Evolutionary conservation across 805 yeast species (phyloP).

Genomic region (Candida peoriensis): DNA sequence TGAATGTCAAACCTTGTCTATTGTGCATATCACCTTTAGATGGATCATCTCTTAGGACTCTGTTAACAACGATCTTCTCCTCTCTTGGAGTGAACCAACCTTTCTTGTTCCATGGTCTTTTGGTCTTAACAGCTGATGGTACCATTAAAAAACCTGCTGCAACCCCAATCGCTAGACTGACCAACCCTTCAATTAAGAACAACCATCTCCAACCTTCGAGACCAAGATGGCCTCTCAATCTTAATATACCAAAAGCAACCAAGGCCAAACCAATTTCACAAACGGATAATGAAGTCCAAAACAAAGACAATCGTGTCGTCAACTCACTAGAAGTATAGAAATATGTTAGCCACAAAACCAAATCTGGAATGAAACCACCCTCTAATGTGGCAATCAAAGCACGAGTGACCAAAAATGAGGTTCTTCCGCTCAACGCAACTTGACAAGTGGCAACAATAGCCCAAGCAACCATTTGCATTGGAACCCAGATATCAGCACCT

Average conservation of each 20-base stretch:
- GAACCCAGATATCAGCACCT: slow-evolving; percentile 59
- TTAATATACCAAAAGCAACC: slow-evolving; percentile 49
- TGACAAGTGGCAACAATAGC: slow-evolving; percentile 50
- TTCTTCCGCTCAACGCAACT: slow-evolving; percentile 34
- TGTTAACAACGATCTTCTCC: slow-evolving; percentile 52
- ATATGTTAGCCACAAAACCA: slow-evolving; percentile 59
- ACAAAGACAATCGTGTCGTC: slow-evolving; percentile 51
- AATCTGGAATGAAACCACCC: slow-evolving; percentile 66
- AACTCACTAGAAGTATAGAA: slow-evolving; percentile 59
- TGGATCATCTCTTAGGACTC: slow-evolving; percentile 60
- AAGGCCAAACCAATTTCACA: slow-evolving; percentile 43
- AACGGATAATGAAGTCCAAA: slow-evolving; percentile 51
- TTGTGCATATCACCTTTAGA: slow-evolving; percentile 61
- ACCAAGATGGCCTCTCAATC: slow-evolving; percentile 41
- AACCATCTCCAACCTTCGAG: slow-evolving; percentile 62
- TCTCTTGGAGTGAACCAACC: slow-evolving; percentile 53
- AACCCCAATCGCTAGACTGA: slow-evolving; percentile 53
- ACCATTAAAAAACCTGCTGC: slow-evolving; percentile 45
- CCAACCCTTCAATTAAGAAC: slow-evolving; percentile 56
- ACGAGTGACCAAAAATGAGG: slow-evolving; percentile 42
- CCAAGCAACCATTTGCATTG: slow-evolving; percentile 56
- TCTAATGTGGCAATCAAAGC: slow-evolving; percentile 49
- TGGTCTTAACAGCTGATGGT: slow-evolving; percentile 51
- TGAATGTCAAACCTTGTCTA: slow-evolving; percentile 44
- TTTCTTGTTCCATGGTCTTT: slow-evolving; percentile 40